Evolutionary conservation across 129 eudicot species (phyloP), one percentile per base, ranked within the genome.

Genomic region (Flaveria bidentis): DNA sequence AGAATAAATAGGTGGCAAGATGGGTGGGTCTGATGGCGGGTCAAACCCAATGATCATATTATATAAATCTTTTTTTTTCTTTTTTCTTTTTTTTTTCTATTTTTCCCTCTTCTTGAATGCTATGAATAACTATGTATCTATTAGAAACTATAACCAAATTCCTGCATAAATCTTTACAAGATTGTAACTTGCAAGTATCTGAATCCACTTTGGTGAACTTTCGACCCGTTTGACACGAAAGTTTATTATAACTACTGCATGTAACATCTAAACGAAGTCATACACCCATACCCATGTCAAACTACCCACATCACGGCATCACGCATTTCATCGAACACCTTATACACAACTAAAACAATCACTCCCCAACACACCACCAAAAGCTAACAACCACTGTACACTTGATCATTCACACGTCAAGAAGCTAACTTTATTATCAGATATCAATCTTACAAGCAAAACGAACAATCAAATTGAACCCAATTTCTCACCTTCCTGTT

Each of bases 401-500:
- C 41, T 36, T 36, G 41, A 36, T 36, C 7, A 36, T 36, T 36
- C 41, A 36, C 41, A 36, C 6, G 41, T 36, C 41, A 36, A 36
- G 41, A 36, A 36, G 41, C 41, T 4, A 36, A 36, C 41, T 36
- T 36, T 36, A 30, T 36, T 36, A 36, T 36, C 41, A 36, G 41
- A 36, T 36, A 4, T 36, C 41, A 36, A 36, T 36, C 41, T 36
- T 36, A 36, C 41, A 36, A 36, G 41, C 41, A 4, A 36, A 36
- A 4, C 8, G 8, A 36, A 36, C 41, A 36, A 36, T 36, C 41
- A 36, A 5, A 4, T 36, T 36, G 7, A 45, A 45, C 28, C 64
- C 13, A 13, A 22, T 36, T 9, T 9, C 14, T 75, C 47, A 75
- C 79, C 79, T 75, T 75, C 63, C 2, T 28, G 71, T 47, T 49